These are phyloP conservation scores for Primulina huaijiensis DNA, from an alignment of 257 asterid genomes.

Conservation along the genomic window DNA sequence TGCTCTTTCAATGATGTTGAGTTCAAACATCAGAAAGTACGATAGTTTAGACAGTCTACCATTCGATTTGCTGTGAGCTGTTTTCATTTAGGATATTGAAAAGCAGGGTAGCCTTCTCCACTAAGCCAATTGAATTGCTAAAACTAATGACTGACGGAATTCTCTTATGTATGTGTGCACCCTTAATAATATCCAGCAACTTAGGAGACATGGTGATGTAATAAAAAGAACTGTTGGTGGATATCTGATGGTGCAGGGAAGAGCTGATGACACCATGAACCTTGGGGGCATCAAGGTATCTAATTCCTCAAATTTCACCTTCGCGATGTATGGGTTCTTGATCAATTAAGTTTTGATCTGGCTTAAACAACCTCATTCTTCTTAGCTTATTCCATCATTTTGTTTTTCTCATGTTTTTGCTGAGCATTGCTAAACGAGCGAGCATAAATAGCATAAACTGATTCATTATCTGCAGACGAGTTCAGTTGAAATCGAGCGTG, in stretches of 20 bases:
- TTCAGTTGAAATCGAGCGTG: conserved; percentile 78
- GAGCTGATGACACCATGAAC: conserved; percentile 98
- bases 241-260: conserved; percentile 64
- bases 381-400: no score
- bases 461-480: conserved; percentile 55
- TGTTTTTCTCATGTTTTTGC: not conserved
- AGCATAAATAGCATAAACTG: not conserved
- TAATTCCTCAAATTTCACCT: conserved; percentile 5
- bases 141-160: conserved; percentile 8
- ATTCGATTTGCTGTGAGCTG: no score
- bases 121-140: conserved; percentile 10
- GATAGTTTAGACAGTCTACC: no score
- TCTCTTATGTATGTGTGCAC: not conserved
- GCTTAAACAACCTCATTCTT: no score
- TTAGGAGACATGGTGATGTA: conserved; percentile 90
- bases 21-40: no score
- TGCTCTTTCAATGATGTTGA: no score
- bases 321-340: not conserved
- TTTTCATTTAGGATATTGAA: not conserved
- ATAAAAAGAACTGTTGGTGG: conserved; percentile 74
- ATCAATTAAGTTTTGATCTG: no score
- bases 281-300: conserved; percentile 91
- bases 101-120: not conserved
- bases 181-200: conserved; percentile 48
- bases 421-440: not conserved